Conservation (phyloP, 2,329 filamentous ascomycete genomes). For the Trichoderma gracile region DNA sequence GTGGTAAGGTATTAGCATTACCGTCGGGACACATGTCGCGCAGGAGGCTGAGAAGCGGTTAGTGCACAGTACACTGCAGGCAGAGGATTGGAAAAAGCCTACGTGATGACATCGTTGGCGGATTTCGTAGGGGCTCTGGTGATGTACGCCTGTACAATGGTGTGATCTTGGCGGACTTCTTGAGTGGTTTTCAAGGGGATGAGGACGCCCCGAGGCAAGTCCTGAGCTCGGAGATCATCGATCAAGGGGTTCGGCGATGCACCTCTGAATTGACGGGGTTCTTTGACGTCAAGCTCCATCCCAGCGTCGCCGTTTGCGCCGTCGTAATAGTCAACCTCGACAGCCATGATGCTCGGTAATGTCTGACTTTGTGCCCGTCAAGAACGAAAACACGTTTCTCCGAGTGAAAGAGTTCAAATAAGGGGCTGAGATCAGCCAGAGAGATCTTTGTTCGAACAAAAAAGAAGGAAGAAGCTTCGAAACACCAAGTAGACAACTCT, state of each 20-base stretch:
- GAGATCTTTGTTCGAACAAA: not conserved
- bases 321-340: not conserved
- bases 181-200: constrained; percentile 66
- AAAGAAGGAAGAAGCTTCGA: not conserved
- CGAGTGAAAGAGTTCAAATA: not conserved
- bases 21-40: constrained; percentile 59
- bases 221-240: constrained; percentile 39
- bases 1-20: constrained; percentile 64
- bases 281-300: constrained; percentile 16
- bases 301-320: not conserved
- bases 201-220: constrained; percentile 51
- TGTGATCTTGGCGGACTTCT: constrained; percentile 61
- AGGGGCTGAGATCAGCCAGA: not conserved
- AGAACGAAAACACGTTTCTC: not conserved
- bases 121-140: constrained; percentile 70
- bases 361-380: not conserved
- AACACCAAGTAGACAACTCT: not conserved
- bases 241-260: constrained; percentile 42
- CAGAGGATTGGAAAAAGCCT: constrained; percentile 38
- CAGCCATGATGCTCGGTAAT: constrained; percentile 3
- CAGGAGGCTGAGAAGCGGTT: constrained; percentile 48
- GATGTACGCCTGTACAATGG: constrained; percentile 64
- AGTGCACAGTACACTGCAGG: constrained; percentile 21
- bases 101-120: constrained; percentile 74
- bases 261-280: constrained; percentile 20